phyloP scores from a whole-genome alignment of 192 early-diverging fungal species.

The Phycomyces nitens region DNA sequence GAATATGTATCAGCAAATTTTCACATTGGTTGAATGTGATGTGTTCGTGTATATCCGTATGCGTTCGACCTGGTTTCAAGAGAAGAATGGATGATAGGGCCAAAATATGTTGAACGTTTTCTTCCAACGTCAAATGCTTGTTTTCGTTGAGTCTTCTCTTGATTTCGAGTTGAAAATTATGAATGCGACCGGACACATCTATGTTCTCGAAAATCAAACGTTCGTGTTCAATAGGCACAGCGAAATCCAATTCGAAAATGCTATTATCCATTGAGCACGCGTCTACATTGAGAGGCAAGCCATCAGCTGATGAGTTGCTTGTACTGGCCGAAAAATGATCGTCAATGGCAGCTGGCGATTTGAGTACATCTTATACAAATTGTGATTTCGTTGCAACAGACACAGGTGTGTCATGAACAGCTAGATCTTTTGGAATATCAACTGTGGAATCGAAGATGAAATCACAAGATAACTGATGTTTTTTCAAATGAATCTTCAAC shows the following conservation, averaged over 20 bases:
- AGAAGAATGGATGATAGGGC: constrained; percentile 12
- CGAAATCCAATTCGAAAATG: no score
- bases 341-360: no score
- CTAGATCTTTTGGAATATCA: background rate
- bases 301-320: constrained; percentile 11
- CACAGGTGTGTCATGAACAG: constrained; percentile 5
- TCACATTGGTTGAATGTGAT: constrained; percentile 10
- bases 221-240: no score
- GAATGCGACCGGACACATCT: no score
- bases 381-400: no score
- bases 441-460: constrained; percentile 11
- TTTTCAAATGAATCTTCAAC: constrained; percentile 10
- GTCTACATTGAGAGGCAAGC: no score
- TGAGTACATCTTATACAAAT: no score
- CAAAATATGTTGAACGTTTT: constrained; percentile 11
- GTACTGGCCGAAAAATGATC: no score
- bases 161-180: no score
- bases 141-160: constrained; percentile 5
- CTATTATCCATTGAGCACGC: no score
- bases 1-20: constrained; percentile 1
- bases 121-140: constrained; percentile 12
- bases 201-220: no score
- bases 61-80: constrained; percentile 13
- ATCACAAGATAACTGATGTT: constrained; percentile 2
- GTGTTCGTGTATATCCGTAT: constrained; percentile 11